Evolutionary conservation across 768 basidiomycete genomes (phyloP).

Genomic region (Steccherinum ochraceum): DNA sequence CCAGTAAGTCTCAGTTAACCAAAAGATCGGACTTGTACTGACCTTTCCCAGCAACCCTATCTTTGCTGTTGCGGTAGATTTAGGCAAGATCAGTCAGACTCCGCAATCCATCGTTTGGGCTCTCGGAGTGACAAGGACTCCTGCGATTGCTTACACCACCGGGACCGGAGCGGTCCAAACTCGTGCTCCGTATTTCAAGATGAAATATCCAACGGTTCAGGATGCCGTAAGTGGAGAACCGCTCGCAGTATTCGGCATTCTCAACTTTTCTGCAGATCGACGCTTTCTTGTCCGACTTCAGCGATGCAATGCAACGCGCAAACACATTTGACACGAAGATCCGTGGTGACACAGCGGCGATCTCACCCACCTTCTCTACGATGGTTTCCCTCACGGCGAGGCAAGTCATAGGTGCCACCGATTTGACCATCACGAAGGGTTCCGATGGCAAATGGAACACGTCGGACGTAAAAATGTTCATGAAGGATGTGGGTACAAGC

Average conservation of each 20-base stretch:
- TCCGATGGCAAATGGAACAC: constrained; percentile 13
- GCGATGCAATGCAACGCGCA: constrained; percentile 12
- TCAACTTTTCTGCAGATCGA: constrained; percentile 11
- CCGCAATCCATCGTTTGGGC: constrained; percentile 20
- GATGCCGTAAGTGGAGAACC: constrained; percentile 9
- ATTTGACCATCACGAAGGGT: constrained; percentile 19
- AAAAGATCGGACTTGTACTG: not conserved
- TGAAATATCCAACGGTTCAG: not conserved
- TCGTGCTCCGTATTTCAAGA: constrained; percentile 15
- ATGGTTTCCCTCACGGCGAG: constrained; percentile 21
- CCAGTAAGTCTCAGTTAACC: not conserved
- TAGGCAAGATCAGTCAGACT: constrained; percentile 18
- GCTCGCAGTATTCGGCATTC: not conserved
- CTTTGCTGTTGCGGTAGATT: constrained; percentile 21
- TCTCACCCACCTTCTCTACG: constrained; percentile 17
- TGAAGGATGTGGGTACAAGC: constrained; percentile 13
- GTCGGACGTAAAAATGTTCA: constrained; percentile 20
- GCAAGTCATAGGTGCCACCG: constrained; percentile 19
- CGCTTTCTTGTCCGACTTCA: constrained; percentile 15
- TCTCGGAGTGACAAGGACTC: constrained; percentile 22
- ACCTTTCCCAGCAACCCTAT: constrained; percentile 16
- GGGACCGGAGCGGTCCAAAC: constrained; percentile 6
- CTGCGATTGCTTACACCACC: constrained; percentile 16
- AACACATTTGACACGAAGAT: constrained; percentile 18
- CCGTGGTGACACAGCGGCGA: constrained; percentile 10